Percentiles rank a stretch among this genome's conserved stretches.
Conservation (phyloP, 2,329 filamentous ascomycete species). For the Magnaporthales sp. region DNA sequence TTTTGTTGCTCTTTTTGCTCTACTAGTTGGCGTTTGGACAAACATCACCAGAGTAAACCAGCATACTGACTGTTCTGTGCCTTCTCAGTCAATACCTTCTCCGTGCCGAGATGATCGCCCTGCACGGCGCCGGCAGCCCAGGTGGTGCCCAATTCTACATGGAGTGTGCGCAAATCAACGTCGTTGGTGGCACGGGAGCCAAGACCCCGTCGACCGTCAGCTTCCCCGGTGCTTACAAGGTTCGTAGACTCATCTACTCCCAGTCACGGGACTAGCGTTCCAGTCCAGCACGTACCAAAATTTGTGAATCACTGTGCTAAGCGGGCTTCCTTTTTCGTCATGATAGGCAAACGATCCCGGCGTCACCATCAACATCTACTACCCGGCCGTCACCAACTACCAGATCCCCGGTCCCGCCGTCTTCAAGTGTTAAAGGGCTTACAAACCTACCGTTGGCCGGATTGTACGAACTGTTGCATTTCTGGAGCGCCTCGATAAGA, state of each 20-base stretch:
- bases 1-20: not conserved
- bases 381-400: conserved; percentile 3
- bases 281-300: not conserved
- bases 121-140: conserved; percentile 35
- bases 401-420: conserved; percentile 4
- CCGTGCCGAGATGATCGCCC: conserved; percentile 43
- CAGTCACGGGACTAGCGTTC: not conserved
- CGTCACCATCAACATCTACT: conserved; percentile 38
- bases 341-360: conserved; percentile 27
- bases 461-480: not conserved
- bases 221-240: conserved; percentile 36
- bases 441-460: not conserved
- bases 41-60: not conserved
- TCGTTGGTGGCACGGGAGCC: conserved; percentile 25
- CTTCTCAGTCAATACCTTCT: conserved; percentile 36
- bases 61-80: not conserved
- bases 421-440: conserved; percentile 1
- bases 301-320: not conserved
- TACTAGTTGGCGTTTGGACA: not conserved
- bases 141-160: conserved; percentile 34
- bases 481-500: not conserved
- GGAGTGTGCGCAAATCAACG: conserved; percentile 31
- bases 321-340: too few relatives aligned
- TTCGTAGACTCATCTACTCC: not conserved
- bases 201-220: conserved; percentile 28